Base-by-base conservation (phyloP, 495 filamentous ascomycete species). In the Penicillium alfredii region DNA sequence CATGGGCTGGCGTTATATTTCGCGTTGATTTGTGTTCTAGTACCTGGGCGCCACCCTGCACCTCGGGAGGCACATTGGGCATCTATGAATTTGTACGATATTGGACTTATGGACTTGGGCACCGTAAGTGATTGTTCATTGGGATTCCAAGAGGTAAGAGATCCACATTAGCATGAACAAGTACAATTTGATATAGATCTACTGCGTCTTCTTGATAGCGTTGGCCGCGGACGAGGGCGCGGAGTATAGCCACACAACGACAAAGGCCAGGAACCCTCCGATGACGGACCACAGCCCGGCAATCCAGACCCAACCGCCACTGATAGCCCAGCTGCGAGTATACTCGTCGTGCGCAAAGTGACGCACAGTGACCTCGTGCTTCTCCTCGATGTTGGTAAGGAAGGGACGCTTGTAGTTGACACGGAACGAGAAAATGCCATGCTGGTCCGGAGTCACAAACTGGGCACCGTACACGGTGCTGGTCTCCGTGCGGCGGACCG, bases 341-440 rank as follows among this genome's bases (percentile, higher is more conserved):
- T 84, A 98, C 67, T 98, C 92, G 53, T 98, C 79, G 69, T 98
- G 92, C 6, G 92, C 92, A 60, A 92, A 92, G 66, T 98, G 92
- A 14, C 92, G 73, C 13, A 97, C 85, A 0, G 90, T 92, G 15
- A 97, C 88, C 19, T 87, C 88, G 47, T 82, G 77, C 77, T 96
- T 98, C 73, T 95, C 87, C 52, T 96, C 92, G 33, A 98, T 58
- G 56, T 79, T 82, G 55, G 79, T 89, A 45, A 92, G 56, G 72
- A 95, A 93, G 2, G 93, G 88, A 3, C 92, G 81, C 69, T 89
- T 90, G 73, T 96, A 95, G 73, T 94, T 90, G 53, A 95, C 74
- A 56, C 77, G 77, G 78, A 97, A 95, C 54, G 90, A 88, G 73
- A 96, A 97, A 59, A 97, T 94, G 51, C 90, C 90, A 72, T 97